phyloP scores from a whole-genome alignment of 23 red algal species.

The Gracilaria domingensis region DNA sequence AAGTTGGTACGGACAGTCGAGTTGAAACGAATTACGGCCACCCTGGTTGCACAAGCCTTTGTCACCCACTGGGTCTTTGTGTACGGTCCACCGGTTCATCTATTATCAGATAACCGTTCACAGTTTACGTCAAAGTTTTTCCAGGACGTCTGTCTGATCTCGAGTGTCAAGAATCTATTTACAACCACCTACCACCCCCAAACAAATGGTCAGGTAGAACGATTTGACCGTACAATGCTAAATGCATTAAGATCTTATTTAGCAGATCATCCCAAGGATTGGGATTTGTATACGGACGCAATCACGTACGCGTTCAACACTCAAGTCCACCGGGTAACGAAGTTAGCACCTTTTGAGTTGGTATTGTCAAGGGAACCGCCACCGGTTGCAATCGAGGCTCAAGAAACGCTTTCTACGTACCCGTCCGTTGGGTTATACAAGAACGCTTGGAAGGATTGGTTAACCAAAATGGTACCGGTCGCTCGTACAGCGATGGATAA shows the following conservation, averaged over 20 bases:
- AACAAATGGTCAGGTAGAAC: conserved; percentile 44
- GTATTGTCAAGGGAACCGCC: background rate
- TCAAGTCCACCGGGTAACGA: background rate
- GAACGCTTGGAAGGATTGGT: background rate
- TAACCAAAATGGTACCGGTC: conserved; percentile 9
- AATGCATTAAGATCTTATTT: background rate
- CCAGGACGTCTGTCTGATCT: conserved; percentile 25
- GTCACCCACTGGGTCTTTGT: conserved; percentile 24
- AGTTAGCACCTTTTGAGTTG: background rate
- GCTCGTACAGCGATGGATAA: background rate
- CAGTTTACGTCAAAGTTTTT: conserved; percentile 57
- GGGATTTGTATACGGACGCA: conserved; percentile 11
- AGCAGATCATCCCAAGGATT: background rate
- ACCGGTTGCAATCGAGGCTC: background rate
- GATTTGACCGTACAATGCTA: conserved; percentile 4
- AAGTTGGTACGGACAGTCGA: conserved; percentile 35
- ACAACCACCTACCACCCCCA: conserved; percentile 25
- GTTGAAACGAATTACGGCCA: conserved; percentile 6
- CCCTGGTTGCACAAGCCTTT: conserved; percentile 1
- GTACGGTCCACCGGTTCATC: conserved; percentile 2
- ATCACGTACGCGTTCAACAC: conserved; percentile 17
- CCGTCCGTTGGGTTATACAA: background rate
- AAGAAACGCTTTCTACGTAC: background rate
- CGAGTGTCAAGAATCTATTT: conserved; percentile 4
- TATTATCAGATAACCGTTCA: conserved; percentile 30